Evolutionary conservation across 2,329 filamentous ascomycete genomes (phyloP), one percentile per base, ranked within the genome.

Genomic region (Ophiostoma quercus): DNA sequence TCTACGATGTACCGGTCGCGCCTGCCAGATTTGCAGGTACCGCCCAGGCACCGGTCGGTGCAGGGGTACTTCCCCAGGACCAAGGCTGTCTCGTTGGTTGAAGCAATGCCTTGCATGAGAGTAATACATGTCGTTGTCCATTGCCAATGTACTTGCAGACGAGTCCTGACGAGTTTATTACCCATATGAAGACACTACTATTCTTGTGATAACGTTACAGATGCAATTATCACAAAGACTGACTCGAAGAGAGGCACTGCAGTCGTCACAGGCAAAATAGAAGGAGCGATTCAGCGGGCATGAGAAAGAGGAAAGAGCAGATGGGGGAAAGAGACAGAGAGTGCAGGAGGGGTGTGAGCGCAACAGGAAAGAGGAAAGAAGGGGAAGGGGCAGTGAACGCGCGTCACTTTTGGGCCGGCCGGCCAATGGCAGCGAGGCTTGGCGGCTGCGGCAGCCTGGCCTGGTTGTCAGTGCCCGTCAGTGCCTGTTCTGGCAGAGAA

Each of bases 301-400:
- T 2, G 9, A 60, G 54, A 62, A 62, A 62, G 57, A 25, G 22
- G 57, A 62, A 34, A 34, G 12, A 62, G 54, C 54, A 60, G 54
- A 29, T 12, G 29, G 25, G 25, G 25, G 25, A 29, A 34, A 57
- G 25, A 57, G 51, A 4, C 14, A 34, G 60, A 34, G 60, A 3
- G 29, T 14, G 32, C 19, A 8, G 32, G 34, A 25, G 39, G 65
- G 65, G 65, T 66, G 65, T 39, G 62, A 11, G 62, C 65, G 60
- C 39, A 54, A 66, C 65, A 14, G 37, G 11, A 29, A 37, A 65
- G 12, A 63, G 29, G 29, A 41, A 66, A 32, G 43, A 69, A 43
- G 65, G 51, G 67, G 66, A 67, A 69, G 71, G 69, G 70, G 69
- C 69, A 71, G 68, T 70, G 73, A 74, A 74, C 73, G 73, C 73